phyloP scores from a whole-genome alignment of 2,329 filamentous ascomycete species.

The Dothiorella sarmentorum region DNA sequence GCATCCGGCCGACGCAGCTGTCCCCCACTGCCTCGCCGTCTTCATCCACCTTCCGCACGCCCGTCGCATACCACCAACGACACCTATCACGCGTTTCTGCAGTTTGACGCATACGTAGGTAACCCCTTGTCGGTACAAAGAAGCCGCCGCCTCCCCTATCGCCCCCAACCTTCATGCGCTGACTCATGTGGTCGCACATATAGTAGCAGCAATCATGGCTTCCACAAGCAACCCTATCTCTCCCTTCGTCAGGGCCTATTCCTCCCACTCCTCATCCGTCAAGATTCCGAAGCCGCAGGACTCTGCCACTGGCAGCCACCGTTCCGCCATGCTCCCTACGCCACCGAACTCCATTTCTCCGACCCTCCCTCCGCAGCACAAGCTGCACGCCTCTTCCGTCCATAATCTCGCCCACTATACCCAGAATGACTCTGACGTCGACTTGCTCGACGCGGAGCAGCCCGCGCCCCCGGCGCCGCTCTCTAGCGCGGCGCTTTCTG shows the following conservation, averaged over 20 bases:
- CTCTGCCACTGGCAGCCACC: slow-evolving; percentile 25
- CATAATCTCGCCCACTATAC: slow-evolving; percentile 46
- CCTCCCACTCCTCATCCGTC: slow-evolving; percentile 27
- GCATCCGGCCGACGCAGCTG: slow-evolving; percentile 15
- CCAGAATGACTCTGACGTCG: slow-evolving; percentile 71
- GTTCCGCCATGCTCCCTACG: slow-evolving; percentile 64
- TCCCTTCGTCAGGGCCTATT: slow-evolving; percentile 41
- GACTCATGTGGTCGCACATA: slow-evolving; percentile 28
- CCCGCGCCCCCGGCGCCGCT: slow-evolving; percentile 33
- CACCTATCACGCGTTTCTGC: neutral
- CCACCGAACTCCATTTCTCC: slow-evolving; percentile 95
- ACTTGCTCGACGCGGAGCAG: slow-evolving; percentile 66
- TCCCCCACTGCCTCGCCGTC: slow-evolving; percentile 8
- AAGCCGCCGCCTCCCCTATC: slow-evolving; percentile 10
- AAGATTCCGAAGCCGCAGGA: slow-evolving; percentile 31
- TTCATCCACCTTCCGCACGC: neutral
- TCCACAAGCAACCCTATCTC: slow-evolving; percentile 36
- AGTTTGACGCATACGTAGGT: neutral
- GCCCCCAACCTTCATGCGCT: slow-evolving; percentile 17
- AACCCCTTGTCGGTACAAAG: slow-evolving; percentile 6
- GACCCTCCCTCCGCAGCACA: slow-evolving; percentile 70
- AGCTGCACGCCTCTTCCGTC: slow-evolving; percentile 59
- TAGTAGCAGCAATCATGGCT: slow-evolving; percentile 31
- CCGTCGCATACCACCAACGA: neutral
- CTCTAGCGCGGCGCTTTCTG: slow-evolving; percentile 51